Evolutionary conservation across 371 early-diverging fungal genomes (phyloP).

Genomic region (Saksenaea vasiformis): DNA sequence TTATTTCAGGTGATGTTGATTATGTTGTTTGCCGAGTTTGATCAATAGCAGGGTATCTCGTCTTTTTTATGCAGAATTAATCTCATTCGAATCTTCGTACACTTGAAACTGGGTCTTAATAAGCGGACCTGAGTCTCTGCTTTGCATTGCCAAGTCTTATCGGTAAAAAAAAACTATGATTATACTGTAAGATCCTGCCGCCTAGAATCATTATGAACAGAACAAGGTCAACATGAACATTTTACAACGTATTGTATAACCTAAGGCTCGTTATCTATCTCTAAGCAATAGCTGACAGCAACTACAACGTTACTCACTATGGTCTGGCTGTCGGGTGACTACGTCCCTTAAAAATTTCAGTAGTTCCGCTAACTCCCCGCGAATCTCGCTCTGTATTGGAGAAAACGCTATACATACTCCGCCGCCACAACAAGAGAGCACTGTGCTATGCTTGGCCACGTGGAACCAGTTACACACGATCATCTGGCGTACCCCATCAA

Average conservation of each 20-base stretch:
- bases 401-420: not conserved
- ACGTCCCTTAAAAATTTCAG: not conserved
- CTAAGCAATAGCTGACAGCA: not conserved
- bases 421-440: not conserved
- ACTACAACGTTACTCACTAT: not conserved
- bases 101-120: not conserved
- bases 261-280: not conserved
- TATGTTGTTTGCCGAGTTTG: too few species aligned
- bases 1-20: too few species aligned
- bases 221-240: not conserved
- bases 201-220: not conserved
- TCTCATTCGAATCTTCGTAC: not conserved
- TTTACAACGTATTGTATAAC: not conserved
- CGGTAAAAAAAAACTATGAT: not conserved
- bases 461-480: not conserved
- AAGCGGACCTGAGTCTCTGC: not conserved
- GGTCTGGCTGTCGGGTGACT: not conserved
- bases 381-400: not conserved
- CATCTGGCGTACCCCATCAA: too few species aligned
- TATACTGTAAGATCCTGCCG: not conserved
- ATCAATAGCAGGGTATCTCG: too few species aligned
- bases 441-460: not conserved
- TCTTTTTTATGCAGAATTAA: not conserved
- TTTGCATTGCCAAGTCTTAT: not conserved
- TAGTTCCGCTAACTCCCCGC: not conserved